Conservation (phyloP, 768 basidiomycete species). For the Phaeolepiota aurea region DNA sequence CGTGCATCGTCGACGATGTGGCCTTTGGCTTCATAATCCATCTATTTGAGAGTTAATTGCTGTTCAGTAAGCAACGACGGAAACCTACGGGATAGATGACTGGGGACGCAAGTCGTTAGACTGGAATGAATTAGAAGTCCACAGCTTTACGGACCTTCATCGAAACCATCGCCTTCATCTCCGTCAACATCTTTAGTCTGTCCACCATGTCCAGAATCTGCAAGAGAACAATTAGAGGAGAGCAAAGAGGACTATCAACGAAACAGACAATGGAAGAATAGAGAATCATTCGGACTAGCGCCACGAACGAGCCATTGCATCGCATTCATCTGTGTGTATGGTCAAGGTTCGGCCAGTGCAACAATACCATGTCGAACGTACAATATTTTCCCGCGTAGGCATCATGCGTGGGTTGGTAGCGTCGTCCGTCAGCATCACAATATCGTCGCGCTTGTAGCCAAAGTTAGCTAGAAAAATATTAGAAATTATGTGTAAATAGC, state of each 20-base stretch:
- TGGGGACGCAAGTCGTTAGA: no score
- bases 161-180: slow-evolving; percentile 78
- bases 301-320: slow-evolving; percentile 90
- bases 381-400: slow-evolving; percentile 81
- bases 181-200: slow-evolving; percentile 79
- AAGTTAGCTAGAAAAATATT: slow-evolving; percentile 33
- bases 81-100: slow-evolving; percentile 84
- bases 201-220: slow-evolving; percentile 92
- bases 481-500: neutral
- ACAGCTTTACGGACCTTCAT: slow-evolving; percentile 70
- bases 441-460: slow-evolving; percentile 69
- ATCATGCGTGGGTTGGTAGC: slow-evolving; percentile 45
- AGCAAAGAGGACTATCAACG: neutral
- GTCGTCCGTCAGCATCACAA: slow-evolving; percentile 83
- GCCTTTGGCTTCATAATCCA: slow-evolving; percentile 47
- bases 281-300: slow-evolving; percentile 74
- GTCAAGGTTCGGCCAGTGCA: no score
- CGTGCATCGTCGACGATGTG: slow-evolving; percentile 88
- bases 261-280: slow-evolving; percentile 81
- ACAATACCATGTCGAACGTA: slow-evolving; percentile 20
- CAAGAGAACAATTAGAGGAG: neutral
- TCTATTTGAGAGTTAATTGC: slow-evolving; percentile 13
- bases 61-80: slow-evolving; percentile 2
- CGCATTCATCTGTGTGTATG: slow-evolving; percentile 53
- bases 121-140: no score